phyloP scores from a whole-genome alignment of 331 rosid genomes.

The Erythrophleum ivorense region DNA sequence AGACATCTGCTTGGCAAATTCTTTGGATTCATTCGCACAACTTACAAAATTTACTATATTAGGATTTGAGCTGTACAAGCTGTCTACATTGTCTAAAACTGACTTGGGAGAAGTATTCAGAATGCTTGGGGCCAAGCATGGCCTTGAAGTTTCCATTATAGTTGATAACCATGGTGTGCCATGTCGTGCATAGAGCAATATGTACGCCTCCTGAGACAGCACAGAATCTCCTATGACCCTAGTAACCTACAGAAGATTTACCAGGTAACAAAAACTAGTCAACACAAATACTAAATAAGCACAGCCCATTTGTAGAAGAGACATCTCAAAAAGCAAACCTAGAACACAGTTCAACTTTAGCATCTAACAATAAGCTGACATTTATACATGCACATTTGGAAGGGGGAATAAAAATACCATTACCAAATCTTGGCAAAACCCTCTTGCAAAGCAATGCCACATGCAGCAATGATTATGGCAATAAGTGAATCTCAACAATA shows the following conservation, averaged over 20 bases:
- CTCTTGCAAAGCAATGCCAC: neutral
- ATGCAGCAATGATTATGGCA: neutral
- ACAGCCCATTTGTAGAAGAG: conserved; percentile 13
- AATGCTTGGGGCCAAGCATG: conserved; percentile 30
- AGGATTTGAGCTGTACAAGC: conserved; percentile 21
- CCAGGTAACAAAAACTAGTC: neutral
- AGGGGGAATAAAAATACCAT: neutral
- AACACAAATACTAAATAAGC: conserved; percentile 12
- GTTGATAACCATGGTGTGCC: conserved; percentile 83
- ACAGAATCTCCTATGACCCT: conserved; percentile 58
- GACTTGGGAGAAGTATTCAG: conserved; percentile 69
- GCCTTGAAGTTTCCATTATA: conserved; percentile 42
- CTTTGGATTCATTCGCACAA: conserved; percentile 32
- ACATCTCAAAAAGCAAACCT: neutral
- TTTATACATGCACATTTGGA: conserved; percentile 1
- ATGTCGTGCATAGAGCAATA: conserved; percentile 75
- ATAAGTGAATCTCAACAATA: conserved; percentile 3
- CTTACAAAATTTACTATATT: conserved; percentile 10
- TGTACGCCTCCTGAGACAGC: conserved; percentile 81
- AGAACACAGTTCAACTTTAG: neutral
- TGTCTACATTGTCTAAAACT: conserved; percentile 61
- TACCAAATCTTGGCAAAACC: neutral
- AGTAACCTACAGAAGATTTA: conserved; percentile 64
- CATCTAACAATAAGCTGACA: neutral
- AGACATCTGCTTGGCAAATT: conserved; percentile 27